Evolutionary conservation across 257 asterid genomes (phyloP).

Genomic region (Capsicum chinense): DNA sequence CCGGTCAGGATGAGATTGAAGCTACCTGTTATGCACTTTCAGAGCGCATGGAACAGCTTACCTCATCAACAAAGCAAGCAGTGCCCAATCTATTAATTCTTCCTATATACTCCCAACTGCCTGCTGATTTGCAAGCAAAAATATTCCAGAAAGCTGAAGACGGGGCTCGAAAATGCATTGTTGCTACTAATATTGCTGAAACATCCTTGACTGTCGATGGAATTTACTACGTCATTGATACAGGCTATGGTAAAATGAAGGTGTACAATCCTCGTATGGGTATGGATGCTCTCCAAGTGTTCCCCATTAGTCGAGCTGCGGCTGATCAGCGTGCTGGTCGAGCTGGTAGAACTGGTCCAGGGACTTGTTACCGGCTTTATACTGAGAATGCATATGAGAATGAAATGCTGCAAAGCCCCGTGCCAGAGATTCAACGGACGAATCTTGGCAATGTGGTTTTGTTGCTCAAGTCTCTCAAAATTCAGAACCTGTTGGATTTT

Average conservation of each 20-base stretch:
- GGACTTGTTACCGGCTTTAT: conserved; percentile 91
- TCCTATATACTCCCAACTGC: conserved; percentile 97
- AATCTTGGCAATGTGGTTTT: conserved; percentile 96
- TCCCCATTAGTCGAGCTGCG: conserved; percentile 95
- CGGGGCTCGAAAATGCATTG: conserved; percentile 94
- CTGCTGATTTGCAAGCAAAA: conserved; percentile 97
- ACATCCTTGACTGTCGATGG: conserved; percentile 96
- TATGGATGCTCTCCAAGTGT: conserved; percentile 99
- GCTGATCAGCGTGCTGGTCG: conserved; percentile 98
- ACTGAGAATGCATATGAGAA: conserved; percentile 82
- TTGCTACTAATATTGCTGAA: conserved; percentile 96
- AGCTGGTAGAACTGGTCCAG: conserved; percentile 98
- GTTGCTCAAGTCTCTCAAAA: conserved; percentile 80
- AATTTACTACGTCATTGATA: conserved; percentile 85
- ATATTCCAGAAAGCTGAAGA: conserved; percentile 92
- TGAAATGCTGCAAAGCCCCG: conserved; percentile 93
- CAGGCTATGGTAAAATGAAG: conserved; percentile 91
- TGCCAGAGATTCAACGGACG: conserved; percentile 94
- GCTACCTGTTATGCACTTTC: conserved; percentile 90
- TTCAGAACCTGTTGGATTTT: conserved; percentile 79
- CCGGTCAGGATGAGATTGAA: conserved; percentile 99
- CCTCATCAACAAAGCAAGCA: conserved; percentile 68
- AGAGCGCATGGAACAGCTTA: conserved; percentile 89
- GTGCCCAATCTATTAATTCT: conserved; percentile 82
- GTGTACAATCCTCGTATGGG: conserved; percentile 99